Conservation (phyloP, 2,329 filamentous ascomycete species). For the Daldinia sp. region DNA sequence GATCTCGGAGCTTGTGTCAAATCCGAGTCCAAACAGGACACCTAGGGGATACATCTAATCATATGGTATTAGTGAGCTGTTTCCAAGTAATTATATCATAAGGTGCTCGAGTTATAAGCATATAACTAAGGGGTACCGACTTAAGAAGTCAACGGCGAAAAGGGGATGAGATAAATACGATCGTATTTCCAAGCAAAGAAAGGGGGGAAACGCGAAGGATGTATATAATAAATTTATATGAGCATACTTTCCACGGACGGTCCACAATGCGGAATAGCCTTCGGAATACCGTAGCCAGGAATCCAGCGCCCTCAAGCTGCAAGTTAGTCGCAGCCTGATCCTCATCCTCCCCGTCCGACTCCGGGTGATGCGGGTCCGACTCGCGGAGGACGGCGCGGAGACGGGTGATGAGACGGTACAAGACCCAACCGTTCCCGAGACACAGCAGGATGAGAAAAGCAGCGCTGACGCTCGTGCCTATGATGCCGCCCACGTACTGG, state of each 20-base stretch:
- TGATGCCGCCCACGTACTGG: constrained; percentile 83
- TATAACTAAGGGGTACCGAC: background rate
- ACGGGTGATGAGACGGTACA: constrained; percentile 79
- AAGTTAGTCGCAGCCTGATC: constrained; percentile 63
- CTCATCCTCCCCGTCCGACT: constrained; percentile 46
- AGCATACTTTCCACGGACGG: constrained; percentile 77
- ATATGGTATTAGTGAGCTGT: background rate
- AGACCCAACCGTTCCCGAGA: constrained; percentile 85
- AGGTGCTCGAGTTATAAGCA: background rate
- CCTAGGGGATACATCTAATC: constrained; percentile 61
- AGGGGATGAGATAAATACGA: background rate
- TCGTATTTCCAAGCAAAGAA: background rate
- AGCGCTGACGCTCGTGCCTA: constrained; percentile 89
- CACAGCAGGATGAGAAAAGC: constrained; percentile 86
- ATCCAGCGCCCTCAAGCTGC: constrained; percentile 80
- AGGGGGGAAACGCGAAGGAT: background rate
- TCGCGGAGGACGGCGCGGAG: constrained; percentile 71
- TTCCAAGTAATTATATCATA: background rate
- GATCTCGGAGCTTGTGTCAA: constrained; percentile 95
- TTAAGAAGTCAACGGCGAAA: constrained; percentile 58
- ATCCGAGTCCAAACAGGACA: constrained; percentile 89
- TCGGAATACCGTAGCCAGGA: constrained; percentile 78
- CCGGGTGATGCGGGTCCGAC: constrained; percentile 51
- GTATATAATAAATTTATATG: background rate
- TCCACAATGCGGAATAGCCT: constrained; percentile 80